These are phyloP conservation scores for Pythium aristosporum DNA, from an alignment of 352 stramenopile genomes.

Conservation along the genomic window DNA sequence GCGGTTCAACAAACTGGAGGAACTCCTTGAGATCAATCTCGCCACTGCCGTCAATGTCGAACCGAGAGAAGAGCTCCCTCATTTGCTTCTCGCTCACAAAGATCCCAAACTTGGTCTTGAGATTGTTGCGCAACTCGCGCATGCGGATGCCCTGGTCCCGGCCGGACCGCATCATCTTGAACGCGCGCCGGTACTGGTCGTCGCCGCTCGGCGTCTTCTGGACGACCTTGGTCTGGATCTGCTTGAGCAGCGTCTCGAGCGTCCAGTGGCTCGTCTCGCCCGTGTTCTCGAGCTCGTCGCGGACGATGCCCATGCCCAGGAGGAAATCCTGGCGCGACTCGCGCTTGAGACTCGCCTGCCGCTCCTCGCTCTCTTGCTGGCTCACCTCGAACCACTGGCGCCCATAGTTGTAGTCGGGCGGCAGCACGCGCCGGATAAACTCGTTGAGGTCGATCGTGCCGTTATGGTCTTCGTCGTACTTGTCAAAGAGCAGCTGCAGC, in stretches of 20 bases:
- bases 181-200: slow-evolving; percentile 75
- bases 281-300: slow-evolving; percentile 40
- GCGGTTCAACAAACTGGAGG: slow-evolving; percentile 64
- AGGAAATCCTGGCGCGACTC: slow-evolving; percentile 72
- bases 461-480: slow-evolving; percentile 81
- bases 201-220: slow-evolving; percentile 76
- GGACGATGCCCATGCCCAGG: slow-evolving; percentile 29
- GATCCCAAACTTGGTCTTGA: slow-evolving; percentile 80
- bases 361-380: slow-evolving; percentile 68
- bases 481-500: slow-evolving; percentile 78
- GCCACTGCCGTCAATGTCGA: slow-evolving; percentile 60
- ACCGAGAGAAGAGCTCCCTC: slow-evolving; percentile 59
- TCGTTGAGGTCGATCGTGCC: slow-evolving; percentile 82
- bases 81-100: slow-evolving; percentile 75
- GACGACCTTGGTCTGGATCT: slow-evolving; percentile 79
- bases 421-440: slow-evolving; percentile 77
- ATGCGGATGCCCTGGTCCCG: slow-evolving; percentile 67
- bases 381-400: slow-evolving; percentile 76
- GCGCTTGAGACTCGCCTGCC: slow-evolving; percentile 44
- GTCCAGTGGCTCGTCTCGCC: slow-evolving; percentile 61
- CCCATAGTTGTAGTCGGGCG: slow-evolving; percentile 73
- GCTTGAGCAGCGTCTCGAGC: slow-evolving; percentile 57
- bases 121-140: slow-evolving; percentile 69
- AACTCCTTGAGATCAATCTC: slow-evolving; percentile 80
- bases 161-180: slow-evolving; percentile 76